phyloP scores from a whole-genome alignment of 352 stramenopile genomes.

The Aphanomyces euteiches region DNA sequence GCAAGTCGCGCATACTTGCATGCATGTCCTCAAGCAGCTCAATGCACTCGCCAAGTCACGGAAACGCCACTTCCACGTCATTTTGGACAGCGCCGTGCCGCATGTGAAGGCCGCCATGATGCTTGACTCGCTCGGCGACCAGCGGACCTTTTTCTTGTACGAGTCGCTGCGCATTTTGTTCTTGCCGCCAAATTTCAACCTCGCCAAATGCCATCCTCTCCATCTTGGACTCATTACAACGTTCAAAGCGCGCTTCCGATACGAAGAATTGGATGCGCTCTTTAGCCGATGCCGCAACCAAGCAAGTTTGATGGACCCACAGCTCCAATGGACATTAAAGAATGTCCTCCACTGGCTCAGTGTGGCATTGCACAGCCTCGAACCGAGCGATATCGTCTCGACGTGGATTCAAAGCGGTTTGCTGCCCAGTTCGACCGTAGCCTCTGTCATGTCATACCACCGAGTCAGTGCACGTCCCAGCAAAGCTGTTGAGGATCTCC shows the following conservation, averaged over 20 bases:
- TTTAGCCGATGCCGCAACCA: conserved; percentile 59
- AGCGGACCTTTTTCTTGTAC: conserved; percentile 83
- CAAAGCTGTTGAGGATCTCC: conserved; percentile 39
- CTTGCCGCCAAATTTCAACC: conserved; percentile 75
- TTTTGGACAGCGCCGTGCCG: conserved; percentile 74
- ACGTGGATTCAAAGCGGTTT: conserved; percentile 73
- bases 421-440: conserved; percentile 59
- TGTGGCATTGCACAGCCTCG: conserved; percentile 65
- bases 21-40: conserved; percentile 73
- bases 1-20: conserved; percentile 74
- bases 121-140: conserved; percentile 77
- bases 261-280: conserved; percentile 72
- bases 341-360: conserved; percentile 86
- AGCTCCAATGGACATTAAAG: conserved; percentile 46
- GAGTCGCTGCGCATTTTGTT: conserved; percentile 80
- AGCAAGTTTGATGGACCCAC: conserved; percentile 17
- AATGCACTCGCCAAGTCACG: conserved; percentile 62
- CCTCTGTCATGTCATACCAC: conserved; percentile 39
- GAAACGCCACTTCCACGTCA: conserved; percentile 76
- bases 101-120: conserved; percentile 85
- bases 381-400: conserved; percentile 61
- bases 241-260: conserved; percentile 77
- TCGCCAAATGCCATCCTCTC: conserved; percentile 64
- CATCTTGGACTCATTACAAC: conserved; percentile 69
- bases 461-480: conserved; percentile 24